These are phyloP conservation scores for Aulographum hederae DNA, from an alignment of 2,329 filamentous ascomycete species.

Conservation along the genomic window DNA sequence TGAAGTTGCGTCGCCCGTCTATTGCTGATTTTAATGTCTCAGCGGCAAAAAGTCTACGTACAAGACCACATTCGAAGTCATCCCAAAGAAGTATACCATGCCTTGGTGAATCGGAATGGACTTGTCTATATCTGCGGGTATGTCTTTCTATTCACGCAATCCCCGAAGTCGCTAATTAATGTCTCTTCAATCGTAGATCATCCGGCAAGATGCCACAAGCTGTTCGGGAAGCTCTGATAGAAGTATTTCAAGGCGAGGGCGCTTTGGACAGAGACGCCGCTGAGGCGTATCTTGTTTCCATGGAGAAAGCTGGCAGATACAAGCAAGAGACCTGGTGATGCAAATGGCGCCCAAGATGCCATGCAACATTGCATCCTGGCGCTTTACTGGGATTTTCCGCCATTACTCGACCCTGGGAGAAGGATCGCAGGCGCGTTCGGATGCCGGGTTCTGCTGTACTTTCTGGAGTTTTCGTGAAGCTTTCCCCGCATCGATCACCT, in stretches of 20 bases:
- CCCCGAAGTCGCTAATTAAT: conserved; percentile 1
- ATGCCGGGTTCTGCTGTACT: too few species aligned
- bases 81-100: conserved; percentile 26
- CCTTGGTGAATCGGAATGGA: conserved; percentile 32
- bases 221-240: conserved; percentile 46
- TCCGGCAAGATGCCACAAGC: conserved; percentile 56
- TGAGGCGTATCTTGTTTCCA: conserved; percentile 32
- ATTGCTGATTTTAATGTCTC: background rate
- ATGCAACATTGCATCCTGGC: too few species aligned
- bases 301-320: conserved; percentile 46
- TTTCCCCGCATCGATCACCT: too few species aligned
- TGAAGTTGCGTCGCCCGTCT: background rate
- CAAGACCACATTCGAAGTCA: conserved; percentile 42
- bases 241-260: conserved; percentile 32
- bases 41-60: conserved; percentile 44
- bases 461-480: too few species aligned
- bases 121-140: conserved; percentile 39
- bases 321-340: conserved; percentile 51
- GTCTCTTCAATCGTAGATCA: too few species aligned
- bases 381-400: too few species aligned
- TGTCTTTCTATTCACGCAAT: conserved; percentile 13
- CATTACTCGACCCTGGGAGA: too few species aligned
- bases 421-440: too few species aligned
- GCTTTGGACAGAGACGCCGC: conserved; percentile 27
- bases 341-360: too few species aligned